These are phyloP conservation scores for Auriscalpium orientale DNA, from an alignment of 768 basidiomycete species.

Conservation along the genomic window DNA sequence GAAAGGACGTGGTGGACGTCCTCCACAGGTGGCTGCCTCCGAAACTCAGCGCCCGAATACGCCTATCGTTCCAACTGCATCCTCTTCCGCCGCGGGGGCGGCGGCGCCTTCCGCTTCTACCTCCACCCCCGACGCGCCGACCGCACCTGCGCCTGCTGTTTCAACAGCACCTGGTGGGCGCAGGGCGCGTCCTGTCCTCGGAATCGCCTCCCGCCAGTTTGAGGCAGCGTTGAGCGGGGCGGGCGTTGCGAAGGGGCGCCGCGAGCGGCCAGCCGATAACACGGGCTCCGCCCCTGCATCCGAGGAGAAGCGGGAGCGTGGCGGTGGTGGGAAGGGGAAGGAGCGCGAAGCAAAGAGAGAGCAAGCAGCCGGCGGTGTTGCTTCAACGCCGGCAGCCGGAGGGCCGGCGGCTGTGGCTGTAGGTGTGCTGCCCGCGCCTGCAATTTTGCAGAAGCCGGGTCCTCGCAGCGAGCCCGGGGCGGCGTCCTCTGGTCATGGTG, in stretches of 20 bases:
- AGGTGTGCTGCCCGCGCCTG: conserved; percentile 13
- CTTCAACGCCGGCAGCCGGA: not conserved
- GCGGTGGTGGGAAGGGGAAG: not conserved
- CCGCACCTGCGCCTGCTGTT: conserved; percentile 5
- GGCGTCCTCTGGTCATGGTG: not conserved
- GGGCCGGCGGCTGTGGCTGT: not conserved
- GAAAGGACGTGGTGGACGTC: conserved; percentile 8
- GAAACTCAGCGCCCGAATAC: conserved; percentile 1
- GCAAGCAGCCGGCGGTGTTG: not conserved
- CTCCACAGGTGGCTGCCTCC: not conserved
- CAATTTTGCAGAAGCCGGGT: conserved; percentile 15
- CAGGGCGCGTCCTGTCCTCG: conserved; percentile 45
- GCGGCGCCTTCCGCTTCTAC: not conserved
- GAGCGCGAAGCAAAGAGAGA: not conserved
- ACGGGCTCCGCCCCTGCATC: conserved; percentile 16
- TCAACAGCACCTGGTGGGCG: conserved; percentile 29
- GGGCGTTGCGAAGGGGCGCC: conserved; percentile 36
- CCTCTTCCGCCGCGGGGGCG: not conserved
- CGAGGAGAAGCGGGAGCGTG: conserved; percentile 7
- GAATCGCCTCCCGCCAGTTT: conserved; percentile 59
- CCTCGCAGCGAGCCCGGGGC: not conserved
- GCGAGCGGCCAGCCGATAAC: conserved; percentile 18
- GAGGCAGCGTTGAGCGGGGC: conserved; percentile 66
- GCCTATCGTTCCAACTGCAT: no score
- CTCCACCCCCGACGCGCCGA: conserved; percentile 2